Conservation (phyloP, 176 grass and related monocot genomes). For the Zoysia japonica region DNA sequence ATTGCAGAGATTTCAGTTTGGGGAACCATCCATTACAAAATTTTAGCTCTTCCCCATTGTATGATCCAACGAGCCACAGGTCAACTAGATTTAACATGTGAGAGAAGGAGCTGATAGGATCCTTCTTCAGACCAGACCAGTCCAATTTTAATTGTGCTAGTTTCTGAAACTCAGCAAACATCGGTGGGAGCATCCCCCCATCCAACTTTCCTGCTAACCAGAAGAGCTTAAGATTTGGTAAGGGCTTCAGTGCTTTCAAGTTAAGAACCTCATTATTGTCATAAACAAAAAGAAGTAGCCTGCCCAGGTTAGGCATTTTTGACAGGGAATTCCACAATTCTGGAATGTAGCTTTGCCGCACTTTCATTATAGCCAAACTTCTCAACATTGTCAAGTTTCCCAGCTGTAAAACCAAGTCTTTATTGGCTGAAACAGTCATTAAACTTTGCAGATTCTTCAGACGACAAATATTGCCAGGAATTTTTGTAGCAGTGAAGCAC, state of each 20-base stretch:
- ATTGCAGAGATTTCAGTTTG: slow-evolving; percentile 33
- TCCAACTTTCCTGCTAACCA: slow-evolving; percentile 43
- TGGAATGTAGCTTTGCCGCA: slow-evolving; percentile 22
- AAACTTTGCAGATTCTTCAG: slow-evolving; percentile 46
- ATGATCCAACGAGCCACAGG: slow-evolving; percentile 22
- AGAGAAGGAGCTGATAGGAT: slow-evolving; percentile 50
- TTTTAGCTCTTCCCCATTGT: slow-evolving; percentile 25
- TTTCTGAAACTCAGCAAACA: slow-evolving; percentile 36
- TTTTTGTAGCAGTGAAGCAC: slow-evolving; percentile 7
- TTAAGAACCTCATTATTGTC: slow-evolving; percentile 38
- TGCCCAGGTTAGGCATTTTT: slow-evolving; percentile 45
- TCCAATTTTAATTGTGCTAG: slow-evolving; percentile 30
- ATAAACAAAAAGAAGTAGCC: neutral
- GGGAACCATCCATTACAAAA: slow-evolving; percentile 56
- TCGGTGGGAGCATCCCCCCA: neutral
- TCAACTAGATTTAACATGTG: slow-evolving; percentile 41
- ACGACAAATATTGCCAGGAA: slow-evolving; percentile 15
- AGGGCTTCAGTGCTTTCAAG: slow-evolving; percentile 13
- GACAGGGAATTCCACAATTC: slow-evolving; percentile 37
- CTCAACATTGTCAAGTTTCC: slow-evolving; percentile 38
- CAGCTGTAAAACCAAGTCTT: slow-evolving; percentile 38
- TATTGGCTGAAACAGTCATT: slow-evolving; percentile 25
- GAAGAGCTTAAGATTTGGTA: slow-evolving; percentile 26
- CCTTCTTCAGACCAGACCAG: slow-evolving; percentile 51
- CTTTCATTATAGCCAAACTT: slow-evolving; percentile 32